These are phyloP conservation scores for Pluteus cervinus DNA, from an alignment of 768 basidiomycete genomes.

Conservation along the genomic window DNA sequence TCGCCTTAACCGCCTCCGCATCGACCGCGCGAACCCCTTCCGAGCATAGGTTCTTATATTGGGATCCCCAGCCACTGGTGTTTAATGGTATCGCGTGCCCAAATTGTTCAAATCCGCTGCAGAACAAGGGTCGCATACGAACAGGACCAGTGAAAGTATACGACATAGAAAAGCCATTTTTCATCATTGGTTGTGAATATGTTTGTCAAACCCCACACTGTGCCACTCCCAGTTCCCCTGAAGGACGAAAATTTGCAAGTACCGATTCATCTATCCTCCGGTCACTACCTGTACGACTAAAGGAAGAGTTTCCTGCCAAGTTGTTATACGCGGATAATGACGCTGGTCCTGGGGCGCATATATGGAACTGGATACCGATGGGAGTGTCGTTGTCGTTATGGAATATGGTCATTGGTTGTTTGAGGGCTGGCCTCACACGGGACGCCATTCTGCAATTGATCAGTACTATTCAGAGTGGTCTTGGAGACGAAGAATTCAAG, in stretches of 20 bases:
- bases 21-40: conserved; percentile 62
- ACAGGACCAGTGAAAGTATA: conserved; percentile 74
- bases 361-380: conserved; percentile 76
- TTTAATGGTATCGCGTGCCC: conserved; percentile 81
- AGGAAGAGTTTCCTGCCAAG: conserved; percentile 69
- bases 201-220: conserved; percentile 52
- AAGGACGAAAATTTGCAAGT: conserved; percentile 64
- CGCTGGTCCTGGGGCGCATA: conserved; percentile 47
- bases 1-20: conserved; percentile 68
- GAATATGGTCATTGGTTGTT: conserved; percentile 62
- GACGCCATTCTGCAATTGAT: conserved; percentile 58
- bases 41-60: conserved; percentile 77
- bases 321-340: conserved; percentile 53
- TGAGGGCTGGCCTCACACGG: conserved; percentile 54
- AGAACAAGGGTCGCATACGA: conserved; percentile 66
- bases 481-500: conserved; percentile 34
- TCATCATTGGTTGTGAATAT: conserved; percentile 82
- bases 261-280: conserved; percentile 69
- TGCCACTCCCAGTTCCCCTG: conserved; percentile 31
- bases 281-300: conserved; percentile 59
- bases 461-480: conserved; percentile 52
- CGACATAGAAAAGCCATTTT: conserved; percentile 76
- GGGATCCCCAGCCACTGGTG: conserved; percentile 79
- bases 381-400: conserved; percentile 68
- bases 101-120: conserved; percentile 49